Conservation (phyloP, 1,284 basidiomycete species). For the Marasmius fiardii region DNA sequence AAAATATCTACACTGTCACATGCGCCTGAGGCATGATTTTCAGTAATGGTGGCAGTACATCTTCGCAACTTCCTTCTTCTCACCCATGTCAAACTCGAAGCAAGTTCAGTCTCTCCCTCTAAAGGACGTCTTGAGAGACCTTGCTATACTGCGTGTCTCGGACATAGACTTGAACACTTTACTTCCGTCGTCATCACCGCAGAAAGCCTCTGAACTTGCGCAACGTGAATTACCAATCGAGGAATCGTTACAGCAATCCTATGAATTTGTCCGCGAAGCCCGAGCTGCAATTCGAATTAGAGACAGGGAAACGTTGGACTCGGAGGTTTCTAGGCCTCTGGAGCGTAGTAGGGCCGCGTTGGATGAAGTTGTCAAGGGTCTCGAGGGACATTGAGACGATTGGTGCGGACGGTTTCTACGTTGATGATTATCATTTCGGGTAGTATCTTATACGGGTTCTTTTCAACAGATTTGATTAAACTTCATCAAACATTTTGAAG, state of each 20-base stretch:
- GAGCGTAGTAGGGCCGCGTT: constrained; percentile 48
- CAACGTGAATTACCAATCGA: constrained; percentile 18
- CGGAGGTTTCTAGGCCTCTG: constrained; percentile 41
- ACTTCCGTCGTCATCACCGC: constrained; percentile 25
- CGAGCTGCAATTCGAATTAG: constrained; percentile 52
- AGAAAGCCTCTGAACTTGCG: constrained; percentile 17
- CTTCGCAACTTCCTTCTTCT: background rate
- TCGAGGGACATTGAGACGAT: constrained; percentile 21
- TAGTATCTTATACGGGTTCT: too few relatives aligned
- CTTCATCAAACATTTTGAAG: too few relatives aligned
- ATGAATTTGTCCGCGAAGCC: constrained; percentile 50
- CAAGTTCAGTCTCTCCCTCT: constrained; percentile 51
- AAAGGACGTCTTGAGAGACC: constrained; percentile 62
- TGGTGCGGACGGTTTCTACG: background rate
- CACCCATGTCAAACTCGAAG: constrained; percentile 31
- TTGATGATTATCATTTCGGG: too few relatives aligned
- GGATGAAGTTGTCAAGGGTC: constrained; percentile 47
- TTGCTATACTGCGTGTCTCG: constrained; percentile 64
- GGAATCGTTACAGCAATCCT: constrained; percentile 46
- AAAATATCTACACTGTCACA: too few relatives aligned
- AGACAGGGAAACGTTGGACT: constrained; percentile 48
- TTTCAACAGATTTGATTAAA: background rate
- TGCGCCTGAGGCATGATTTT: too few relatives aligned
- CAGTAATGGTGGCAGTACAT: background rate
- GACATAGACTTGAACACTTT: constrained; percentile 49